Conservation (phyloP, 805 yeast genomes). For the Starmerella asiatica region DNA sequence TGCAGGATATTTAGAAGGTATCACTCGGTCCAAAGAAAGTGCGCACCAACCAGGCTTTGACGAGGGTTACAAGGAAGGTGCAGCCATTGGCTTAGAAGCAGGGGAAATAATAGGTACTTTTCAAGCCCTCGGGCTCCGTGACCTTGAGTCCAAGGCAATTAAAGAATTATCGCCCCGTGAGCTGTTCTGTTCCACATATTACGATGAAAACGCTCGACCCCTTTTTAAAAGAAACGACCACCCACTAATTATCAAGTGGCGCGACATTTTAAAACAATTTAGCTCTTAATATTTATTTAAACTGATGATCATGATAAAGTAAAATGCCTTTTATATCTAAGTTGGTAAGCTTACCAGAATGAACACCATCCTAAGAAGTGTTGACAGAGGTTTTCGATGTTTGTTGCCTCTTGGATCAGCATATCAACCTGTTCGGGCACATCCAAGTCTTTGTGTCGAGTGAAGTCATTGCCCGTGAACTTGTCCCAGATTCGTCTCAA, state of each 20-base stretch:
- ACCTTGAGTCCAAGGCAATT: constrained; percentile 25
- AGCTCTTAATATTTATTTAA: background rate
- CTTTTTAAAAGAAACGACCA: constrained; percentile 25
- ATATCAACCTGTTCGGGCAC: constrained; percentile 87
- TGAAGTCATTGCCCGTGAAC: constrained; percentile 85
- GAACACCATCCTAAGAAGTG: constrained; percentile 99
- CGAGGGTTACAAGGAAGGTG: constrained; percentile 64
- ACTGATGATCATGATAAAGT: background rate
- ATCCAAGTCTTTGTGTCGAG: constrained; percentile 51
- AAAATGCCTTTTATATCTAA: background rate
- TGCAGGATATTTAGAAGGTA: constrained; percentile 75
- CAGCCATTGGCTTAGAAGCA: constrained; percentile 47
- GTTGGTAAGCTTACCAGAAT: constrained; percentile 62
- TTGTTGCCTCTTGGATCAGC: constrained; percentile 88
- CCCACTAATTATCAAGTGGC: constrained; percentile 38
- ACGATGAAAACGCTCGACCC: constrained; percentile 31
- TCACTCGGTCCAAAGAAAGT: constrained; percentile 51
- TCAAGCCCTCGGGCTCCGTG: constrained; percentile 29
- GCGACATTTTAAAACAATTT: constrained; percentile 7
- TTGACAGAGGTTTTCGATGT: constrained; percentile 89
- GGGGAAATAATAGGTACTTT: constrained; percentile 52
- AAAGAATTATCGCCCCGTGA: constrained; percentile 45
- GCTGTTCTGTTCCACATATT: constrained; percentile 42
- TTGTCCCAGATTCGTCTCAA: constrained; percentile 83
- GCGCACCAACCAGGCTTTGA: constrained; percentile 74